Conservation (phyloP, 192 early-diverging fungal genomes). For the Coemansia sp. region DNA sequence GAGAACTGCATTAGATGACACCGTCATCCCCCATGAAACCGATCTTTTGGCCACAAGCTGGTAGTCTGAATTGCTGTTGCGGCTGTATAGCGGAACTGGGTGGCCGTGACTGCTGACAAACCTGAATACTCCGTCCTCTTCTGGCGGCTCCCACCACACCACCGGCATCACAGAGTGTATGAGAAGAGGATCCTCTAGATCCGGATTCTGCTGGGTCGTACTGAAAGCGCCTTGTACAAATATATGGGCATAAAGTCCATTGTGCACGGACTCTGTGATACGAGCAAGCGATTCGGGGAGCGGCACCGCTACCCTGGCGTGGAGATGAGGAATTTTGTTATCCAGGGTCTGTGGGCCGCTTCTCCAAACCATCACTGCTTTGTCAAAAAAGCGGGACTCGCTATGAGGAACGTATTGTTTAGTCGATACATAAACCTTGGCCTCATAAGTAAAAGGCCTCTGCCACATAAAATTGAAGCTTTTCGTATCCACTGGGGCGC, state of each 20-base stretch:
- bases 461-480: not conserved
- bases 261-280: slow-evolving; percentile 6
- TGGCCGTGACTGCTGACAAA: not conserved
- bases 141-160: slow-evolving; percentile 6
- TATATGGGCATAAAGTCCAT: slow-evolving; percentile 13
- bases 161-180: slow-evolving; percentile 5
- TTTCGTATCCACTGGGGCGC: too few species aligned
- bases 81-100: not conserved
- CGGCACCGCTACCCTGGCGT: not conserved
- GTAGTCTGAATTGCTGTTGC: not conserved
- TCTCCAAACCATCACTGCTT: slow-evolving; percentile 23
- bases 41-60: slow-evolving; percentile 10
- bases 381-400: slow-evolving; percentile 12
- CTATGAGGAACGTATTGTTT: slow-evolving; percentile 2
- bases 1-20: not conserved
- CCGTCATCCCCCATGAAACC: slow-evolving; percentile 14
- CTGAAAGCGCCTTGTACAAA: slow-evolving; percentile 14
- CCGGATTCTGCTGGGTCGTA: slow-evolving; percentile 4
- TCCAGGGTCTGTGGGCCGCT: slow-evolving; percentile 12
- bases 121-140: not conserved
- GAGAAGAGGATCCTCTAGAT: slow-evolving; percentile 15
- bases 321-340: slow-evolving; percentile 14
- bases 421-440: slow-evolving; percentile 19
- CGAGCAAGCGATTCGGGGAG: slow-evolving; percentile 4
- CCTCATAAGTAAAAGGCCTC: slow-evolving; percentile 14